Percentiles rank a stretch among this genome's conserved stretches.
Evolutionary conservation across 306 rosid genomes (phyloP).

Genomic region (Citrullus colocynthis): DNA sequence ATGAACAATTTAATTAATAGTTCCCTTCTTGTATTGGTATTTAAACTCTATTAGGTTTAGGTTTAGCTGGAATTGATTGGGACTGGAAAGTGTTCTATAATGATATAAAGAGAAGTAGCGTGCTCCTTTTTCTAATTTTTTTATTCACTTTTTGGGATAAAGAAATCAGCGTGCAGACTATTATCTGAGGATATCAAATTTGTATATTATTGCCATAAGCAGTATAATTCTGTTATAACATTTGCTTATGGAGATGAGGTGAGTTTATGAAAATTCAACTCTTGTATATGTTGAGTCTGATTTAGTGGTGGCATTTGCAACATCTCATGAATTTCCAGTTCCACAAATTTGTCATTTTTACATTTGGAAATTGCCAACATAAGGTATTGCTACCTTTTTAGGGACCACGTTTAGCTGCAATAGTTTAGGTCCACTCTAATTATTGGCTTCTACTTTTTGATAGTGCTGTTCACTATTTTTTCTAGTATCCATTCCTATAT

Average conservation of each 20-base stretch:
- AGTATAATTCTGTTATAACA: not conserved
- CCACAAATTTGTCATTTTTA: not conserved
- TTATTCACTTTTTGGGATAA: not conserved
- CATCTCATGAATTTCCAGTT: not conserved
- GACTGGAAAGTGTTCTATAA: not conserved
- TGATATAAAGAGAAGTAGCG: not conserved
- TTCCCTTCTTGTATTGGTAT: not conserved
- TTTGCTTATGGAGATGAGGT: not conserved
- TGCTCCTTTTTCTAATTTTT: not conserved
- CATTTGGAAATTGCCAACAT: conserved; percentile 1
- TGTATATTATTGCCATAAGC: not conserved
- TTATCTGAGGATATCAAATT: not conserved
- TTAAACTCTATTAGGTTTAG: not conserved
- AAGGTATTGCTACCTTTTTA: not conserved
- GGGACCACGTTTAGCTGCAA: conserved; percentile 11
- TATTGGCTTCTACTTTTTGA: conserved; percentile 6
- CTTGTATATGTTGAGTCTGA: not conserved
- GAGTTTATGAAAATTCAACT: conserved; percentile 3
- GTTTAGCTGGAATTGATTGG: not conserved
- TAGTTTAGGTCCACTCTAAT: conserved; percentile 6
- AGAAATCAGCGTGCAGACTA: not conserved
- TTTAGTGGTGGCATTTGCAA: not conserved
- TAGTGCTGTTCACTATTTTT: not conserved
- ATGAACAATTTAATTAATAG: not conserved
- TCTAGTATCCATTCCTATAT: not conserved